These are phyloP conservation scores for Naganishia randhawae DNA, from an alignment of 768 basidiomycete species.

Conservation along the genomic window DNA sequence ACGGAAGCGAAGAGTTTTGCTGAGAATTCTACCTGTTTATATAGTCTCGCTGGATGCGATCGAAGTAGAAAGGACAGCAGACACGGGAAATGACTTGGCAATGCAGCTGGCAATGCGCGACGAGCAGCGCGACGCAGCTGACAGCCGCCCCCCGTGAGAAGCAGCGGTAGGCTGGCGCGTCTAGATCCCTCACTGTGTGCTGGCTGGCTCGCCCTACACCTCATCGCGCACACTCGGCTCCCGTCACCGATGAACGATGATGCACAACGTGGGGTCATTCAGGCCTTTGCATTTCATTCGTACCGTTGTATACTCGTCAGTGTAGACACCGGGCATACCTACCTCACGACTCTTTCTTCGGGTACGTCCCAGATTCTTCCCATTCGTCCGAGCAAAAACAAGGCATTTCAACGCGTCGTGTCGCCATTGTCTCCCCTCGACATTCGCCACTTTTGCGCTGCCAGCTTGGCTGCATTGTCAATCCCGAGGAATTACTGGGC, in stretches of 20 bases:
- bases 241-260: neutral
- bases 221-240: neutral
- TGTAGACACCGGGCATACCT: slow-evolving; percentile 15
- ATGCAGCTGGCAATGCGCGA: no score
- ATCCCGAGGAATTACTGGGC: neutral
- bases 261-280: neutral
- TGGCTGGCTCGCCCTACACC: slow-evolving; percentile 7
- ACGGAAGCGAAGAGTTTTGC: neutral
- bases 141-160: slow-evolving; percentile 15
- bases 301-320: slow-evolving; percentile 22
- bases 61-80: neutral
- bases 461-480: neutral
- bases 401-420: neutral
- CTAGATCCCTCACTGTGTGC: slow-evolving; percentile 3
- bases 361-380: slow-evolving; percentile 4
- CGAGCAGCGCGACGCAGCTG: no score
- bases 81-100: slow-evolving; percentile 11
- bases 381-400: neutral
- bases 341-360: slow-evolving; percentile 8
- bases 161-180: slow-evolving; percentile 7
- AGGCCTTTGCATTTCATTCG: neutral
- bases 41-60: neutral
- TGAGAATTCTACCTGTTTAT: neutral
- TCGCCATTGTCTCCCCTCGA: neutral
- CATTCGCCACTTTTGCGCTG: neutral